Evolutionary conservation across 2,329 filamentous ascomycete species (phyloP), one percentile per base, ranked within the genome.

Genomic region (Diaporthe capsici): DNA sequence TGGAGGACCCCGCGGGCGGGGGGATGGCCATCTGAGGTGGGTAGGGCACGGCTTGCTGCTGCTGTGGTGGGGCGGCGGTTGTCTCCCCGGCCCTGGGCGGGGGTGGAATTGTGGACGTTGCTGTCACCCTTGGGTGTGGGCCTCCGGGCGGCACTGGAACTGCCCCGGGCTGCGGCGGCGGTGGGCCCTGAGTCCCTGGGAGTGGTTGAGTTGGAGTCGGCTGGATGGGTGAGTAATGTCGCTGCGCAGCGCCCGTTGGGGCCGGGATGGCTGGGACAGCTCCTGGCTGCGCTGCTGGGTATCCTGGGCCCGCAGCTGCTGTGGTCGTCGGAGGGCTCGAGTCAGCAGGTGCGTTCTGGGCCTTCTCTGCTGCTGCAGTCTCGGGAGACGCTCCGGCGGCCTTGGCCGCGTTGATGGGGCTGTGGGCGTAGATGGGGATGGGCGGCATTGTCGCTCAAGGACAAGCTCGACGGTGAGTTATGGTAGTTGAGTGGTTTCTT

Each of bases 381-480:
- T 88, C 82, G 39, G 88, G 86, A 28, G 88, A 89, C 57, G 84
- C 80, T 44, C 85, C 88, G 22, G 85, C 84, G 67, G 90, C 85
- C 83, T 91, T 92, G 75, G 87, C 84, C 51, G 89, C 87, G 79
- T 85, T 89, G 82, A 92, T 91, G 61, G 91, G 91, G 81, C 89
- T 91, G 73, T 88, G 82, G 49, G 87, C 88, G 82, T 91, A 91
- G 57, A 92, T 87, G 65, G 88, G 89, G 77, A 93, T 88, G n/a
- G 90, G 87, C 67, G 90, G 86, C 91, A 92, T 92, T n/a, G 63
- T 84, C 80, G 22, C 65, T 68, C 12, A 12, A 28, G 15, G 47
- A 42, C 13, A 44, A 57, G 17, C 28, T 39, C n/a, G 75, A 28
- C 47, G 44, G 28, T 68, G 44, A n/a, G 37, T 8, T 47, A 20